Percentiles rank a stretch among this genome's conserved stretches.
These are phyloP conservation scores for Diospyros kaki DNA, from an alignment of 148 eudicot species.

Conservation along the genomic window DNA sequence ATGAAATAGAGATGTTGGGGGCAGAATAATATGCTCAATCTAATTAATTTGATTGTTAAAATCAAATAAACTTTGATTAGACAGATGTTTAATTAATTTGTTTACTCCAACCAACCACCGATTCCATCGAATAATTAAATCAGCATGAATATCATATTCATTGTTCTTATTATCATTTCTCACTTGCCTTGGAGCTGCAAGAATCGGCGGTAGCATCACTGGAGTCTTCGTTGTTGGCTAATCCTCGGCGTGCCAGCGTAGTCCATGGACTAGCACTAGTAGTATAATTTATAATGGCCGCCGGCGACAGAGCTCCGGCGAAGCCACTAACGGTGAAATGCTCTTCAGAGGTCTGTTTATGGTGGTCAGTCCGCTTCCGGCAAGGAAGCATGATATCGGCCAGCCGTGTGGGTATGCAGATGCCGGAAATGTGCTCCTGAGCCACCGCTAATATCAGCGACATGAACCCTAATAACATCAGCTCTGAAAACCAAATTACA, in stretches of 20 bases:
- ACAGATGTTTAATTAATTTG: too few relatives aligned
- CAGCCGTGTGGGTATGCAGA: slow-evolving; percentile 31
- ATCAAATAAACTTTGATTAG: too few relatives aligned
- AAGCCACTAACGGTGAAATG: background rate
- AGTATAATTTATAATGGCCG: background rate
- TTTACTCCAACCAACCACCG: too few relatives aligned
- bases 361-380: background rate
- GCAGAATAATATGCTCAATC: too few relatives aligned
- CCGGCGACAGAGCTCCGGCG: background rate
- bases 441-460: slow-evolving; percentile 31
- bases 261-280: background rate
- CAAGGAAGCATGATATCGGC: slow-evolving; percentile 39
- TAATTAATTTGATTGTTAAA: too few relatives aligned
- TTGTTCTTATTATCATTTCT: too few relatives aligned
- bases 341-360: slow-evolving; percentile 1
- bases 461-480: slow-evolving; percentile 37
- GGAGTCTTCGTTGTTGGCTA: background rate
- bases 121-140: too few relatives aligned
- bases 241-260: background rate
- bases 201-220: background rate
- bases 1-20: too few relatives aligned
- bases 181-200: background rate
- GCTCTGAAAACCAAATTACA: slow-evolving; percentile 17
- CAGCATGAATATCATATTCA: too few relatives aligned
- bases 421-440: slow-evolving; percentile 23